These are phyloP conservation scores for Tylopilus cervinicoccineus DNA, from an alignment of 768 basidiomycete genomes.

Conservation along the genomic window DNA sequence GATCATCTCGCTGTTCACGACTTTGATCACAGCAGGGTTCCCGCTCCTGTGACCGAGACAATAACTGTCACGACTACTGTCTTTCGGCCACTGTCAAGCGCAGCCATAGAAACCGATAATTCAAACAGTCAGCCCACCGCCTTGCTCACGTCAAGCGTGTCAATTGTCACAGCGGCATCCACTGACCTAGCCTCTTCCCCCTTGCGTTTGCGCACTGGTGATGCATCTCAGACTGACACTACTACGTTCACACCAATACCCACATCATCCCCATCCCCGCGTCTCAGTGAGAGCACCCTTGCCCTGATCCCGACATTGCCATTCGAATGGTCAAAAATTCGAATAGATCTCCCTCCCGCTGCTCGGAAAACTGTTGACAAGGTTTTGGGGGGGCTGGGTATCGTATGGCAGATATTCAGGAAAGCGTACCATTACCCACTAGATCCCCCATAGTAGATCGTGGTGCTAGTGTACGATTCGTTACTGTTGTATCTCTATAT, in stretches of 20 bases:
- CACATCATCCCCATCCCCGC: conserved; percentile 11
- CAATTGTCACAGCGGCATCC: conserved; percentile 10
- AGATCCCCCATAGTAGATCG: conserved; percentile 27
- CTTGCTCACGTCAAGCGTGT: conserved; percentile 2
- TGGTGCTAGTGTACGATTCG: conserved; percentile 1
- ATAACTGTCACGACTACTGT: conserved; percentile 30
- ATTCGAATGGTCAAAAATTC: conserved; percentile 30
- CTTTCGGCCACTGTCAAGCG: conserved; percentile 9
- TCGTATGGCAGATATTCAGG: conserved; percentile 30
- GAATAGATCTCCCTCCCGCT: conserved; percentile 22
- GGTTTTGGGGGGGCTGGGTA: conserved; percentile 24
- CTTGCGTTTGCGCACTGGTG: conserved; percentile 4
- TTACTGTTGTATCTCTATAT: conserved; percentile 11
- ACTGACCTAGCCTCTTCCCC: conserved; percentile 1
- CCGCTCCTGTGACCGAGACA: conserved; percentile 18
- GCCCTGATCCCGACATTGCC: conserved; percentile 13
- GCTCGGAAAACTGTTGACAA: conserved; percentile 23
- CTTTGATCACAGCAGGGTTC: conserved; percentile 5
- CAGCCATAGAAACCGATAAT: background rate
- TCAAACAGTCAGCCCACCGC: conserved; percentile 1
- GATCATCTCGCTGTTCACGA: conserved; percentile 14
- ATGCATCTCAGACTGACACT: conserved; percentile 12
- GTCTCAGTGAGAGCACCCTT: conserved; percentile 19
- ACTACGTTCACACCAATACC: conserved; percentile 9
- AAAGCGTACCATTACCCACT: conserved; percentile 33